Evolutionary conservation across 169 alveolate species (phyloP), one percentile per base, ranked within the genome.

Genomic region (Plasmodium blacklocki): DNA sequence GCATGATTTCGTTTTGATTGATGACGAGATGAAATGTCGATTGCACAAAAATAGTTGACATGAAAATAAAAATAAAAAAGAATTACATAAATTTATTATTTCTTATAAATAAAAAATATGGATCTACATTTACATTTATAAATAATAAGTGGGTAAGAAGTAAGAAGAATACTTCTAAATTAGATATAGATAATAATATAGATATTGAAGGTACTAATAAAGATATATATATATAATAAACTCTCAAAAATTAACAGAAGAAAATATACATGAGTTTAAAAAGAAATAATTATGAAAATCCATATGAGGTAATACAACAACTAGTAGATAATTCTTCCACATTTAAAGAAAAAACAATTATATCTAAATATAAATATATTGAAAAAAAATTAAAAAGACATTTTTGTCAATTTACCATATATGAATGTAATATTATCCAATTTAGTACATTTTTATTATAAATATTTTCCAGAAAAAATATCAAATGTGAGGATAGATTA

Each of bases 381-480:
- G 71, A 80, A 23, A 80, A 80, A 43, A 80, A 80, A 58, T n/a
- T 80, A 29, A 80, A 80, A 32, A 80, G 90, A 21, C 90, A 80
- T 26, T 68, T 80, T 5, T 80, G 90, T 18, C 90, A 80, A 58
- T 80, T 80, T 56, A 80, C 90, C 5, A 83, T 80, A 1, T 80
- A 80, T 32, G 90, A 80, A 52, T 80, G 90, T 67, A 68, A 21
- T 21, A 68, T 80, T n/a, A 19, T 19, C 68, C 1, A 80, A 80
- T 26, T 19, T 80, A 29, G 18, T 45, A 2, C 67, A 67, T 26
- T 80, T 80, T 68, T 80, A 80, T 58, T 80, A 80, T 62, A 80
- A 80, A 45, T 68, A 68, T 43, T 68, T 68, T 29, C 90, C 90
- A 15, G 90, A 68, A 21, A 80, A 80, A 39, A 58, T 80, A 11